Base-by-base conservation (phyloP, 2,329 filamentous ascomycete species). In the Tothia fuscella region DNA sequence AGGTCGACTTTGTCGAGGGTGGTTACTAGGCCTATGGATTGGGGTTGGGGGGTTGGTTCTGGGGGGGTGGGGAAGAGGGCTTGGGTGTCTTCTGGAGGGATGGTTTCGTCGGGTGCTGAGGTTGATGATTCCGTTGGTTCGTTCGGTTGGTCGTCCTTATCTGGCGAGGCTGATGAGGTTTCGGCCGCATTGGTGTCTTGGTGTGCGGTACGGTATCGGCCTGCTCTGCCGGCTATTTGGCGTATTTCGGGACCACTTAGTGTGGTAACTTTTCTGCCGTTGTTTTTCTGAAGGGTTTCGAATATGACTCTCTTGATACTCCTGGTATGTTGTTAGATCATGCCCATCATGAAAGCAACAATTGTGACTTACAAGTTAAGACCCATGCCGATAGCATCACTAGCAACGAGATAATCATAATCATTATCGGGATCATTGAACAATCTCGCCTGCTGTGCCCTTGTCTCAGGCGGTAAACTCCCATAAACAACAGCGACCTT, bases 381-480 rank as follows among this genome's bases (percentile, higher is more conserved):
- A 1, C 93, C 91, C 89, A 98, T 96, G 28, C 91, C 91, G 47
- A 98, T 89, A 35, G 91, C 91, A 61, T 95, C 87, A 51, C 86
- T 95, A 6, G 93, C 91, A 20, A 91, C 88, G 5, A 98, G 68
- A 51, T 79, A 93, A 57, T 98, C 91, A 56, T 95, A 98, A 46
- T 95, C 88, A 56, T 93, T 98, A 56, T 93, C 63, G 0, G 87
- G 88, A 48, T 96, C 84, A 55, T 98, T 98, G 69, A 98, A 98
- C 0, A 96, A 68, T 13, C 78, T 77, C 1, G 91, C 91, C 63
- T 98, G 91, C 55, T 89, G 79, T 3, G 87, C 86, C 47, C 91
- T 76, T 30, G 89, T 94, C 58, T 98, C 91, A 2, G 91, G 89
- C 0, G 91, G 91, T 32, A 98, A 62, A 38, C 80, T 80, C 29